Evolutionary conservation across 2,329 filamentous ascomycete genomes (phyloP).

Genomic region (Lecanicillium sp.): DNA sequence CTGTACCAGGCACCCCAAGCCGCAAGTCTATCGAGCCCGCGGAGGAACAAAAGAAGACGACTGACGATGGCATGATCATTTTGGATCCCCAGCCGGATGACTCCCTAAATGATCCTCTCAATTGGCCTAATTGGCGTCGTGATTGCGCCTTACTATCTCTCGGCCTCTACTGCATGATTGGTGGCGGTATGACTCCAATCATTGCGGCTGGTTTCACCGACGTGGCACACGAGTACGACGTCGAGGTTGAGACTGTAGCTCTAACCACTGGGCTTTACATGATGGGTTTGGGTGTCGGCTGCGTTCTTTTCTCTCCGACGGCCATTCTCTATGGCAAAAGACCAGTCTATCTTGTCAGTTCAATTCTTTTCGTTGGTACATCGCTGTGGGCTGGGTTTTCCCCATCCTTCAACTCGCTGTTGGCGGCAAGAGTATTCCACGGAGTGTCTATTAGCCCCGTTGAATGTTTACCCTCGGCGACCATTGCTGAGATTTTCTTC

Average conservation of each 20-base stretch:
- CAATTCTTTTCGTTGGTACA: conserved; percentile 67
- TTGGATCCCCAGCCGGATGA: conserved; percentile 90
- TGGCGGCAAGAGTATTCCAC: conserved; percentile 77
- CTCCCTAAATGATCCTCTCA: conserved; percentile 81
- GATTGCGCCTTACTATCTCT: conserved; percentile 73
- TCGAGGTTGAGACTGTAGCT: conserved; percentile 65
- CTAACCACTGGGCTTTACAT: conserved; percentile 90
- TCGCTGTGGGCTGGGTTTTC: conserved; percentile 83
- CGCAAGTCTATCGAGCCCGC: conserved; percentile 5
- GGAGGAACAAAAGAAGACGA: conserved; percentile 58
- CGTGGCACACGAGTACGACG: conserved; percentile 56
- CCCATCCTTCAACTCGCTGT: conserved; percentile 68
- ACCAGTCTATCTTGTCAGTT: conserved; percentile 75
- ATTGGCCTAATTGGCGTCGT: conserved; percentile 78
- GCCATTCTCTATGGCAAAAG: conserved; percentile 88
- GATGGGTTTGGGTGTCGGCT: conserved; percentile 83
- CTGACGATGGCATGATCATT: conserved; percentile 73
- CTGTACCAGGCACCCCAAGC: conserved; percentile 6
- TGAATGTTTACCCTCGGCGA: conserved; percentile 86
- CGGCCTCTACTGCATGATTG: conserved; percentile 87
- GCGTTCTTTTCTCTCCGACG: conserved; percentile 76
- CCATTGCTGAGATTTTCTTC: conserved; percentile 94
- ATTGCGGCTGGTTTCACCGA: conserved; percentile 84
- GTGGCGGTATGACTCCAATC: conserved; percentile 85
- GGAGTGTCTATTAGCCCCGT: conserved; percentile 83